phyloP scores from a whole-genome alignment of 768 basidiomycete species.

The Exidia glandulosa region DNA sequence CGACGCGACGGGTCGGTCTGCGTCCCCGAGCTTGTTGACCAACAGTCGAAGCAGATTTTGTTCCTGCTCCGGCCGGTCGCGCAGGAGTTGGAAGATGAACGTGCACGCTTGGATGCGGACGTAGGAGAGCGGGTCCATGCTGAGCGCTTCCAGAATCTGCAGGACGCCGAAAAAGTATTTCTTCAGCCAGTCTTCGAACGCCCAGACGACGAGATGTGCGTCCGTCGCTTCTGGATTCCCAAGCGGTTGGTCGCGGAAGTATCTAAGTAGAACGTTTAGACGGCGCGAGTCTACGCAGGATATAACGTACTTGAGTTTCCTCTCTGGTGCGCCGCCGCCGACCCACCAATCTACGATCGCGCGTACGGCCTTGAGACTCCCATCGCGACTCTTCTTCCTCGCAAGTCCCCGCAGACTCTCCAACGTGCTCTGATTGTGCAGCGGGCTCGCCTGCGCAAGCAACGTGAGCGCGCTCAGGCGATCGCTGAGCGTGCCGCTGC shows the following conservation, averaged over 20 bases:
- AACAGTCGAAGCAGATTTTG: constrained; percentile 88
- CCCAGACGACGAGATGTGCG: constrained; percentile 66
- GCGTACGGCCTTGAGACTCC: constrained; percentile 79
- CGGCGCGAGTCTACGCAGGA: background rate
- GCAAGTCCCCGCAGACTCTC: constrained; percentile 68
- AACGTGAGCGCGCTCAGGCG: constrained; percentile 83
- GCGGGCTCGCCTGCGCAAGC: constrained; percentile 68
- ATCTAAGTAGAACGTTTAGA: constrained; percentile 38
- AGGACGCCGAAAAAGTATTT: constrained; percentile 91
- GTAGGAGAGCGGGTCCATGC: constrained; percentile 73
- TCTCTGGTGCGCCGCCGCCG: constrained; percentile 78
- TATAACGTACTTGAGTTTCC: constrained; percentile 68
- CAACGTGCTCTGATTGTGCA: constrained; percentile 75
- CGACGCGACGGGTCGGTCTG: constrained; percentile 77
- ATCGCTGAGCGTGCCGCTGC: constrained; percentile 84
- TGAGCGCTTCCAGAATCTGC: constrained; percentile 73
- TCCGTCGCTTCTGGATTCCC: constrained; percentile 54
- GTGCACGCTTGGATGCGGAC: constrained; percentile 77
- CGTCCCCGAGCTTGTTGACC: constrained; percentile 93
- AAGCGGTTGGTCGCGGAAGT: constrained; percentile 82
- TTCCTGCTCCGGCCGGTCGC: constrained; percentile 92
- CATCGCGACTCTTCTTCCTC: constrained; percentile 86
- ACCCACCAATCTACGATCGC: constrained; percentile 98
- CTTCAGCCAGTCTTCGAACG: constrained; percentile 97
- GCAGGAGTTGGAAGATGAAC: constrained; percentile 68